Evolutionary conservation across 331 rosid genomes (phyloP).

Genomic region (Erythrophleum ivorense): DNA sequence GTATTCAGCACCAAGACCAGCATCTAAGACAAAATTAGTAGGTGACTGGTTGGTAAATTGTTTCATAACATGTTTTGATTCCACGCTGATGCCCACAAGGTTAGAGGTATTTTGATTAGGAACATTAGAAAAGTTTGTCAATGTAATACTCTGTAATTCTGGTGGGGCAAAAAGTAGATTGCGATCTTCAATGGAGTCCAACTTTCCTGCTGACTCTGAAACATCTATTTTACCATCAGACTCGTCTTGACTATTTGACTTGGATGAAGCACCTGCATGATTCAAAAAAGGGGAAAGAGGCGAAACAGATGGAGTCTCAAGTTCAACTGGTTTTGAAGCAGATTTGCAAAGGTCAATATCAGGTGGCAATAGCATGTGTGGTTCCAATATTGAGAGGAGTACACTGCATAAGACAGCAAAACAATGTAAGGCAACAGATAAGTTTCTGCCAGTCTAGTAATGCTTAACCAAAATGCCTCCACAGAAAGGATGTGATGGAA

Average conservation of each 20-base stretch:
- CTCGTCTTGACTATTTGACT: slow-evolving; percentile 68
- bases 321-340: slow-evolving; percentile 51
- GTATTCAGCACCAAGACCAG: slow-evolving; percentile 63
- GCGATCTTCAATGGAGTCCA: slow-evolving; percentile 66
- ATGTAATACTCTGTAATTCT: slow-evolving; percentile 61
- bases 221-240: slow-evolving; percentile 66
- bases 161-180: slow-evolving; percentile 73
- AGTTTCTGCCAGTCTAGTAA: slow-evolving; percentile 29
- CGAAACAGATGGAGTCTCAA: slow-evolving; percentile 53
- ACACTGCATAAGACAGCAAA: slow-evolving; percentile 74
- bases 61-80: slow-evolving; percentile 56
- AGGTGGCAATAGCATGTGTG: slow-evolving; percentile 87
- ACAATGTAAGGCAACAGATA: slow-evolving; percentile 30
- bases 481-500: neutral
- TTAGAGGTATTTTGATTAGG: slow-evolving; percentile 54
- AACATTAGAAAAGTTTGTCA: slow-evolving; percentile 57
- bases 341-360: slow-evolving; percentile 80
- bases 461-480: slow-evolving; percentile 26
- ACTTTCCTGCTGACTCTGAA: slow-evolving; percentile 59
- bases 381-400: slow-evolving; percentile 89
- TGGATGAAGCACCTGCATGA: slow-evolving; percentile 57
- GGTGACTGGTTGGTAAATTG: slow-evolving; percentile 42
- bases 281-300: slow-evolving; percentile 51
- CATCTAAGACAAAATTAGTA: slow-evolving; percentile 58
- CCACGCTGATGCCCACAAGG: slow-evolving; percentile 51